Base-by-base conservation (phyloP, 1,139 yeast species). In the Lodderomyces oxycetoniae region DNA sequence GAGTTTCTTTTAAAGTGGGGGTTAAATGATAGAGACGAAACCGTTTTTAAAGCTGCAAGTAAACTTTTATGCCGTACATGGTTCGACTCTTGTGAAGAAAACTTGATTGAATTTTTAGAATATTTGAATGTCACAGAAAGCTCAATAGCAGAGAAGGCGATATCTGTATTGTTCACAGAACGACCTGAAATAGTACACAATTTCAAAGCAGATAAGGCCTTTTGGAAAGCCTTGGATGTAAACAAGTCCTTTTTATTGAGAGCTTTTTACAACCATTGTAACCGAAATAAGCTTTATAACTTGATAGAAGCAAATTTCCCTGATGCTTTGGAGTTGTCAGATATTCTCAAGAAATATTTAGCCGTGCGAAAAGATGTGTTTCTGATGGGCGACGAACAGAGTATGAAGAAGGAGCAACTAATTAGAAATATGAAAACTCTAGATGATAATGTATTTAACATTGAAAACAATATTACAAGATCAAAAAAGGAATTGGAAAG, bases 1-100 rank as follows among this genome's bases (percentile, higher is more conserved):
- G 91, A 83, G 40, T 71, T 72, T 42, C 55, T 91, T 15, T 63
- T 91, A 21, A 67, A 70, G 32, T 85, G 95, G 88, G 98, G 98
- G 2, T 64, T 91, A 33, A 77, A 77, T 43, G 98, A 91, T 57
- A 76, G 97, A 44, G 96, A 89, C 43, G 75, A 70, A 5, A 50
- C 67, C 4, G 97, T 91, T 1, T 67, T 77, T 42, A 63, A 62
- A 19, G 93, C 96, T 0, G 88, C 96, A 2, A 61, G 71, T 1
- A 75, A 75, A 42, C 72, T 88, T 78, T 69, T 91, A 35, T 71
- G 84, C 5, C 63, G 65, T 19, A 71, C 72, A 31, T 91, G 97
- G 97, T 69, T 85, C 35, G 74, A 74, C 16, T 63, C 74, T 3
- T 74, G 80, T 9, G 71, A 82, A 44, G 81, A 81, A 40, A 91